Evolutionary conservation across 208 protist genomes (phyloP).

Genomic region (Herpetomonas muscarum): DNA sequence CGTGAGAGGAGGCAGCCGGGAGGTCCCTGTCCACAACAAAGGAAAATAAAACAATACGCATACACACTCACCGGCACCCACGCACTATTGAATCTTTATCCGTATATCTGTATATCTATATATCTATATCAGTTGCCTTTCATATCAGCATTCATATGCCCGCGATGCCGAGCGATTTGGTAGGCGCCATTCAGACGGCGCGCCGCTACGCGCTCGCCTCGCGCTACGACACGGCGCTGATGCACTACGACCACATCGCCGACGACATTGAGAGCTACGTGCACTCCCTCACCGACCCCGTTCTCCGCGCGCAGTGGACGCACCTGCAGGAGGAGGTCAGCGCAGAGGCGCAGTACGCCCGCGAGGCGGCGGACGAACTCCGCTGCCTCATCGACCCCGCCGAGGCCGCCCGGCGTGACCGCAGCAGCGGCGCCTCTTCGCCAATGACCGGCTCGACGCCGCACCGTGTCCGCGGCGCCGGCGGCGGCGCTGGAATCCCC

Average conservation of each 20-base stretch:
- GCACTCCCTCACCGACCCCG: slow-evolving; percentile 14
- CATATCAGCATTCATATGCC: slow-evolving; percentile 9
- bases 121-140: slow-evolving; percentile 5
- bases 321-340: slow-evolving; percentile 30
- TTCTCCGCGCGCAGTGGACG: slow-evolving; percentile 30
- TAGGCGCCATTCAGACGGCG: slow-evolving; percentile 42
- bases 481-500: not conserved
- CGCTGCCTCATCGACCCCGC: slow-evolving; percentile 15
- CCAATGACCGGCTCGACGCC: not conserved
- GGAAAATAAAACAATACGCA: no score
- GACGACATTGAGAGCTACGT: slow-evolving; percentile 36
- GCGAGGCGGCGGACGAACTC: slow-evolving; percentile 38
- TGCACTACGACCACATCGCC: slow-evolving; percentile 46
- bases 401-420: slow-evolving; percentile 1
- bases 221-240: slow-evolving; percentile 61
- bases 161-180: slow-evolving; percentile 19
- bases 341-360: slow-evolving; percentile 33
- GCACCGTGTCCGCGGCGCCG: not conserved
- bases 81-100: not conserved
- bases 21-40: no score
- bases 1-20: no score
- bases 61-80: no score
- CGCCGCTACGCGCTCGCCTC: slow-evolving; percentile 59
- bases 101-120: not conserved
- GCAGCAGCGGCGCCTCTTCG: not conserved